Percentiles rank a stretch among this genome's conserved stretches.
Evolutionary conservation across 495 filamentous ascomycete genomes (phyloP).

Genomic region (Usnea hakonensis): DNA sequence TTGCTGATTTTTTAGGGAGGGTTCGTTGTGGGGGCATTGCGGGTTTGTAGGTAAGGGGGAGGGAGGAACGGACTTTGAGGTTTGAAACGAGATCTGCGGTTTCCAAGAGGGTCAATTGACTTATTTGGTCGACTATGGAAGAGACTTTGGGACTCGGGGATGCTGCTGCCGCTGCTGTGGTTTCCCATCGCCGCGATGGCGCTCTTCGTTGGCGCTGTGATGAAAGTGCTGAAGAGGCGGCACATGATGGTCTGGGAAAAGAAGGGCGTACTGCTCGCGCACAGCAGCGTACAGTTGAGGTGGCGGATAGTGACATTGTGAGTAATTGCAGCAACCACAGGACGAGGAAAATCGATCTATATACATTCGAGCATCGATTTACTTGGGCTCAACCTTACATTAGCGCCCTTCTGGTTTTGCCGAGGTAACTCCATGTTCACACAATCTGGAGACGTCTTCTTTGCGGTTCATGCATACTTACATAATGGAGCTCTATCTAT

Average conservation of each 20-base stretch:
- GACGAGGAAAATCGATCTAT: too few species aligned
- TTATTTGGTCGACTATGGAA: conserved; percentile 94
- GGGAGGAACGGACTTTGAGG: conserved; percentile 61
- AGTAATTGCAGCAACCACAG: background rate
- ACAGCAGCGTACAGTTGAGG: conserved; percentile 18
- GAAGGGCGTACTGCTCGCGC: conserved; percentile 9
- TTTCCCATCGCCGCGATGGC: conserved; percentile 56
- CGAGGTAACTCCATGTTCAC: background rate
- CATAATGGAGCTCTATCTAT: conserved; percentile 15
- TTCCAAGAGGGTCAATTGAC: conserved; percentile 92
- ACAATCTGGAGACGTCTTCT: background rate
- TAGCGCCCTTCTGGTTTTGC: background rate
- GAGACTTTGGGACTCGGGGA: conserved; percentile 73
- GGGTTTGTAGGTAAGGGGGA: background rate
- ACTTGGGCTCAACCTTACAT: background rate
- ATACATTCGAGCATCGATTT: too few species aligned
- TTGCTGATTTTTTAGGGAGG: conserved; percentile 3
- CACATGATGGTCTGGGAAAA: conserved; percentile 3
- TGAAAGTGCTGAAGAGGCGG: conserved; percentile 6
- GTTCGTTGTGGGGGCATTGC: background rate
- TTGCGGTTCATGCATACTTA: background rate
- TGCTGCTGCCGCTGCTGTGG: conserved; percentile 54
- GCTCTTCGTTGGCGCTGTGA: conserved; percentile 18
- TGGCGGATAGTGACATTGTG: conserved; percentile 14
- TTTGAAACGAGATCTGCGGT: conserved; percentile 89